A percentile compares a stretch with the other conserved stretches of the same genome.
These are phyloP conservation scores for Lolium perenne DNA, from an alignment of 176 grass and related monocot species.

Conservation along the genomic window DNA sequence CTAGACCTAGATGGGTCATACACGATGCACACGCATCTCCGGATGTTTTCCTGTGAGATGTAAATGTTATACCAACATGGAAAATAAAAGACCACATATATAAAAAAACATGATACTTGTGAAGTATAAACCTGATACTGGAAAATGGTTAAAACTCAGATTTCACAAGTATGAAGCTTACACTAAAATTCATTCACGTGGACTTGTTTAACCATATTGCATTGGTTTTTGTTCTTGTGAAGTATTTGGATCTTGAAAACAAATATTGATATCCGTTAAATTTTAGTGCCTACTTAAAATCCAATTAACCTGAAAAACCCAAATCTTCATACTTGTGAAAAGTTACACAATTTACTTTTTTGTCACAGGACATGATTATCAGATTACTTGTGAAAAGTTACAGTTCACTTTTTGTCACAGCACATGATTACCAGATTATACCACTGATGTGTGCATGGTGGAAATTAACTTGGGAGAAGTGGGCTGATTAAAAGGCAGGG, in stretches of 20 bases:
- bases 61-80: slow-evolving; percentile 26
- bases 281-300: background rate
- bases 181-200: background rate
- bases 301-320: background rate
- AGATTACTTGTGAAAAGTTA: background rate
- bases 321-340: background rate
- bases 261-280: background rate
- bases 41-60: slow-evolving; percentile 79
- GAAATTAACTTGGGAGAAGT: background rate
- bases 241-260: background rate
- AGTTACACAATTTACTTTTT: background rate
- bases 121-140: slow-evolving; percentile 15
- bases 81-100: background rate
- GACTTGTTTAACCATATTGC: background rate
- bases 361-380: background rate
- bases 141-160: slow-evolving; percentile 20
- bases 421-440: background rate
- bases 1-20: slow-evolving; percentile 95
- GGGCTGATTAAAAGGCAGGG: background rate
- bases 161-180: background rate
- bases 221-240: background rate
- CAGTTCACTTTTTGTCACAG: background rate
- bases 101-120: slow-evolving; percentile 13
- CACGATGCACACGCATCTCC: slow-evolving; percentile 95
- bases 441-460: background rate